These are phyloP conservation scores for Yamadazyma diospyri DNA, from an alignment of 1,139 yeast genomes.

Conservation along the genomic window DNA sequence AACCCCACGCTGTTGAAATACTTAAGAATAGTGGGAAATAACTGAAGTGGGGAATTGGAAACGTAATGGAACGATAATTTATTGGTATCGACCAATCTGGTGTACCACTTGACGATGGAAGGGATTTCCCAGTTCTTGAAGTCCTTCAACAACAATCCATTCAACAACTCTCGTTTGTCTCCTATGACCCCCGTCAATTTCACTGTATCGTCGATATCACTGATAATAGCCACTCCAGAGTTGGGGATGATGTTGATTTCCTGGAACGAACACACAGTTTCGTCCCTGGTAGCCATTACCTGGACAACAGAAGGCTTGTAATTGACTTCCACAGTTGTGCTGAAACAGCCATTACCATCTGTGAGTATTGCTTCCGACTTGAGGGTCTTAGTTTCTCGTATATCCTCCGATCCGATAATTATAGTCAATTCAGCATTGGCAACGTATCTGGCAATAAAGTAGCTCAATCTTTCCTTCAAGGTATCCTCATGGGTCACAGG, in stretches of 20 bases:
- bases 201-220: conserved; percentile 94
- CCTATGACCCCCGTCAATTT: conserved; percentile 88
- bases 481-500: conserved; percentile 28
- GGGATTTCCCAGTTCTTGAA: conserved; percentile 66
- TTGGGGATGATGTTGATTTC: conserved; percentile 41
- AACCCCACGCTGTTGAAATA: conserved; percentile 55
- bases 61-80: conserved; percentile 79
- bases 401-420: conserved; percentile 45
- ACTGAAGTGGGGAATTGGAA: conserved; percentile 93
- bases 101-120: conserved; percentile 71
- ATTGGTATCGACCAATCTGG: conserved; percentile 28
- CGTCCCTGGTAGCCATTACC: conserved; percentile 38
- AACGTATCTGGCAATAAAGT: conserved; percentile 57
- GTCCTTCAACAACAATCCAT: conserved; percentile 69
- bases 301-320: conserved; percentile 55
- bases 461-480: conserved; percentile 53
- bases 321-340: conserved; percentile 42
- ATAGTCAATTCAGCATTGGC: conserved; percentile 51
- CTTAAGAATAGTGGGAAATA: conserved; percentile 60
- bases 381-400: conserved; percentile 17
- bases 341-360: conserved; percentile 61
- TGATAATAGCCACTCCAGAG: conserved; percentile 68
- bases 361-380: conserved; percentile 34
- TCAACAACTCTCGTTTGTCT: conserved; percentile 76
- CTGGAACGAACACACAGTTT: conserved; percentile 43